Base-by-base conservation (phyloP, 345 rosid species). In the Eucalyptus microcorys region DNA sequence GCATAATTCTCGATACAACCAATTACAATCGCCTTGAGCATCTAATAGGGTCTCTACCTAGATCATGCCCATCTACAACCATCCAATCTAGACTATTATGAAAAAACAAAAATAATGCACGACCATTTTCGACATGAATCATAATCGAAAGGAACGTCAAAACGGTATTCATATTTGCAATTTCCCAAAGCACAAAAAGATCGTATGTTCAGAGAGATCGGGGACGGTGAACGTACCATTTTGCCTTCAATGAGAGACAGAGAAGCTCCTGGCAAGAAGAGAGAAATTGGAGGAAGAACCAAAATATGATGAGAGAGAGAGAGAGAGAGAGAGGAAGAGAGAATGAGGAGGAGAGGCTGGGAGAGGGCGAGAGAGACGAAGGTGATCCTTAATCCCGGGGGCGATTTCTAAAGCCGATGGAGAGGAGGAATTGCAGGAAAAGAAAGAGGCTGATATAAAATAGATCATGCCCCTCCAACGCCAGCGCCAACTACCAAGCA, bases 301-400 rank as follows among this genome's bases (percentile, higher is more conserved):
- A 52, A 89, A 80, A 86, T 87, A 80, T 52, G 90, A 84, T 81
- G 86, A 52, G 48, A 88, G 53, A 87, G 90, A 88, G 53, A 87
- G 90, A 59, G 86, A 52, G 48, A 88, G 53, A 87, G 32, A 27
- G 92, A 88, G 90, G 88, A 90, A 37, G 89, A 85, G 88, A 81
- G 88, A 89, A 55, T 83, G 88, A 84, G 88, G 90, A 91, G 90
- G 90, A 89, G 87, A 89, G 87, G 90, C 88, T 90, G 71, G 91
- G 91, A 91, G 89, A 85, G 90, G 88, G 49, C 84, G 88, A 90
- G 90, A 40, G 79, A 88, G 42, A 86, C 87, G 55, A 87, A 80
- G 84, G 89, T 93, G 96, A 94, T 95, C 97, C 94, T 94, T 87
- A 89, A 90, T 93, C 89, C 86, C 88, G 90, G 96, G 92, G 61